Evolutionary conservation across 2,329 filamentous ascomycete species (phyloP).

Genomic region (Xylaria arbuscula): DNA sequence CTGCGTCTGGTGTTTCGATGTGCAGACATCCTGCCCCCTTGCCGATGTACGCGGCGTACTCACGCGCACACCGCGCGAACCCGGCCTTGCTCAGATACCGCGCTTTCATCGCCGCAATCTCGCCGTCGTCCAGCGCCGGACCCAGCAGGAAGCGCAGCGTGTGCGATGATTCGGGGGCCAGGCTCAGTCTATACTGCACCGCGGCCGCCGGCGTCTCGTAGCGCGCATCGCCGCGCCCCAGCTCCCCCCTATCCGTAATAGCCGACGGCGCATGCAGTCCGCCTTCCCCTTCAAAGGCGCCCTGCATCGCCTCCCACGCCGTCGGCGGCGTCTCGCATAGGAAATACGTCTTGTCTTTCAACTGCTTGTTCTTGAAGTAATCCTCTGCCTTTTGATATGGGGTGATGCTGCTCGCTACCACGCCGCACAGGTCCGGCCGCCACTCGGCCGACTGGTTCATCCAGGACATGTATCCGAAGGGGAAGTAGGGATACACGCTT

Average conservation of each 20-base stretch:
- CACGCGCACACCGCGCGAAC: slow-evolving; percentile 58
- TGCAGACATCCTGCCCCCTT: slow-evolving; percentile 61
- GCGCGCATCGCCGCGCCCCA: slow-evolving; percentile 61
- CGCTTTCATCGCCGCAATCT: slow-evolving; percentile 58
- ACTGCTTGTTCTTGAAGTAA: slow-evolving; percentile 66
- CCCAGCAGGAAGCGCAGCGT: slow-evolving; percentile 67
- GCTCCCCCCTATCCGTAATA: slow-evolving; percentile 50
- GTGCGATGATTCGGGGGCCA: slow-evolving; percentile 55
- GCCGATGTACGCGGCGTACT: slow-evolving; percentile 64
- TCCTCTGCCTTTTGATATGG: slow-evolving; percentile 68
- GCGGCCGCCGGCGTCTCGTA: slow-evolving; percentile 66
- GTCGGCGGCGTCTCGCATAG: slow-evolving; percentile 63
- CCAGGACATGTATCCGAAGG: slow-evolving; percentile 71
- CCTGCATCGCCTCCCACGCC: slow-evolving; percentile 64
- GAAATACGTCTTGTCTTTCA: slow-evolving; percentile 69
- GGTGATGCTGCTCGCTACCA: slow-evolving; percentile 64
- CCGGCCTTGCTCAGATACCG: slow-evolving; percentile 62
- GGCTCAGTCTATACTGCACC: slow-evolving; percentile 61
- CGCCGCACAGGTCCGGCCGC: slow-evolving; percentile 59
- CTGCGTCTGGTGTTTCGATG: slow-evolving; percentile 65
- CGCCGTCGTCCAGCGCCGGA: slow-evolving; percentile 63
- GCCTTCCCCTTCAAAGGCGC: slow-evolving; percentile 66
- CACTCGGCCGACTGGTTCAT: slow-evolving; percentile 70
- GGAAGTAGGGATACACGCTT: slow-evolving; percentile 67
- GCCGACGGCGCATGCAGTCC: slow-evolving; percentile 64